Evolutionary conservation across 768 basidiomycete genomes (phyloP).

Genomic region (Boletus huronensis): DNA sequence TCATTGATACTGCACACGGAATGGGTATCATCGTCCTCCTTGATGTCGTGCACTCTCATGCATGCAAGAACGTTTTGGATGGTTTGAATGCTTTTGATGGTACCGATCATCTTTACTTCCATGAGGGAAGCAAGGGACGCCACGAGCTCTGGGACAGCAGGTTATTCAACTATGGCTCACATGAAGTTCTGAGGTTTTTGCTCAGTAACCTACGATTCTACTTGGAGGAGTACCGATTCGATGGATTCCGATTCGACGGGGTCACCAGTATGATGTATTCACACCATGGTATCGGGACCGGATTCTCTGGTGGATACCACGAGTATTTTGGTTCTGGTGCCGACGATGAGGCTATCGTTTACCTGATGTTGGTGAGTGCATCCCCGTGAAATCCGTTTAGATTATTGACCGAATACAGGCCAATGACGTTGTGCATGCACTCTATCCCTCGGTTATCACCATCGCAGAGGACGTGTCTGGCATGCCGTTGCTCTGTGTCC

Average conservation of each 20-base stretch:
- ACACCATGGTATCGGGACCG: slow-evolving; percentile 96
- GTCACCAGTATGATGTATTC: slow-evolving; percentile 99
- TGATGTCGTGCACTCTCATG: slow-evolving; percentile 97
- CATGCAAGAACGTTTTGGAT: slow-evolving; percentile 95
- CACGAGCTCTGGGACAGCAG: slow-evolving; percentile 99
- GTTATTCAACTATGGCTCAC: slow-evolving; percentile 92
- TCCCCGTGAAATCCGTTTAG: background rate
- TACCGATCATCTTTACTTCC: slow-evolving; percentile 97
- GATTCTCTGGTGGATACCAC: slow-evolving; percentile 97
- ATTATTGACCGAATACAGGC: slow-evolving; percentile 53
- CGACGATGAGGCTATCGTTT: slow-evolving; percentile 88
- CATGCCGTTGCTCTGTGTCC: slow-evolving; percentile 90
- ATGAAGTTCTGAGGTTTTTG: slow-evolving; percentile 94
- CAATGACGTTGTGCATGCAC: slow-evolving; percentile 80
- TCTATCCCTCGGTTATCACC: slow-evolving; percentile 79
- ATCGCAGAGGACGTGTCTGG: slow-evolving; percentile 99
- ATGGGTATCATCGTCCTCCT: slow-evolving; percentile 92
- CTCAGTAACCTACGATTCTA: slow-evolving; percentile 94
- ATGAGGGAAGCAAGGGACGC: slow-evolving; percentile 83
- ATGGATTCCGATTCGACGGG: slow-evolving; percentile 98
- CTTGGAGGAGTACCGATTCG: slow-evolving; percentile 93
- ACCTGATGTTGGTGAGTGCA: slow-evolving; percentile 88
- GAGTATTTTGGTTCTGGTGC: slow-evolving; percentile 91
- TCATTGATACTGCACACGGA: slow-evolving; percentile 92
- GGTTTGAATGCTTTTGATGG: slow-evolving; percentile 96